Evolutionary conservation across 2,329 filamentous ascomycete species (phyloP).

Genomic region (Pleomassaria siparia): DNA sequence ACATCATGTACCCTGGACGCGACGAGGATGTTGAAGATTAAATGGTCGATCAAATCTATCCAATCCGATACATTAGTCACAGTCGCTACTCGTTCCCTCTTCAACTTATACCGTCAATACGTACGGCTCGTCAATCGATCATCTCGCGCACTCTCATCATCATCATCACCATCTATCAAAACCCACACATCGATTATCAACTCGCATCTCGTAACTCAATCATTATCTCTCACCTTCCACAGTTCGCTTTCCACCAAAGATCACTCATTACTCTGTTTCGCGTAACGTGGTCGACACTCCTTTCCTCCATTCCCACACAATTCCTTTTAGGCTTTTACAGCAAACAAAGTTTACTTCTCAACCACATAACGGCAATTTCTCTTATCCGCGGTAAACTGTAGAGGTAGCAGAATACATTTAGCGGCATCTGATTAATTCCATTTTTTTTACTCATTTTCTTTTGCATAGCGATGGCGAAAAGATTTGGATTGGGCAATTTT

Average conservation of each 20-base stretch:
- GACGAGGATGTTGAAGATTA: slow-evolving; percentile 56
- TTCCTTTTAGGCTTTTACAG: background rate
- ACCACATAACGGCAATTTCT: background rate
- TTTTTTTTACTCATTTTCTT: background rate
- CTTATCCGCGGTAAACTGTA: background rate
- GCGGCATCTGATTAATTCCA: background rate
- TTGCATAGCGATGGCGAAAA: slow-evolving; percentile 2
- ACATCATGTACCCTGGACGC: slow-evolving; percentile 61
- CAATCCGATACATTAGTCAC: background rate
- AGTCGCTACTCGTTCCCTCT: background rate
- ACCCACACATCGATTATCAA: background rate
- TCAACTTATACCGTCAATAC: background rate
- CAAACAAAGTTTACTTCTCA: background rate
- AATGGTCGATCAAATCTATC: background rate
- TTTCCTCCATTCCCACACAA: background rate
- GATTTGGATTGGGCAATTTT: background rate
- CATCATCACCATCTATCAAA: background rate
- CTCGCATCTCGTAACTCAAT: background rate
- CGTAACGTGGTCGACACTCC: background rate
- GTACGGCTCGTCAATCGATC: background rate
- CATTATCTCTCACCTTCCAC: background rate
- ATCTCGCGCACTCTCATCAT: background rate
- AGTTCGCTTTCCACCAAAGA: background rate
- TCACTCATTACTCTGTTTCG: background rate
- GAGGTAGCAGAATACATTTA: background rate